Evolutionary conservation across 2,329 filamentous ascomycete species (phyloP).

Genomic region (Albophoma yamanashiensis): DNA sequence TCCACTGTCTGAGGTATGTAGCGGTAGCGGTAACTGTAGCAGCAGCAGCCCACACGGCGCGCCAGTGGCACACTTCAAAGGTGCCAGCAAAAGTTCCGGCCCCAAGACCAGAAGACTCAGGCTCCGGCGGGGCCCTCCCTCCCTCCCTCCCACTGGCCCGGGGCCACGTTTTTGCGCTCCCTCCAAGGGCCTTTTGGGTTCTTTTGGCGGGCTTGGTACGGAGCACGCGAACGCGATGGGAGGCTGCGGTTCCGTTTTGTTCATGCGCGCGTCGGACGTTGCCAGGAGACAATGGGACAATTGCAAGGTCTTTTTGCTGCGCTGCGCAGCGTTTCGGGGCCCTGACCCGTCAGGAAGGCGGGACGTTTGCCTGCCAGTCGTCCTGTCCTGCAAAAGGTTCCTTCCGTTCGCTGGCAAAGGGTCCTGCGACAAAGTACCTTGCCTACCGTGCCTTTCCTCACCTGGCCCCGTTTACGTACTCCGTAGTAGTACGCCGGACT

Average conservation of each 20-base stretch:
- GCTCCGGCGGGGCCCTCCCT: not conserved
- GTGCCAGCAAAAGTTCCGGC: not conserved
- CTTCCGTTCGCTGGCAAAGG: not conserved
- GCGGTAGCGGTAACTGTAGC: too few species aligned
- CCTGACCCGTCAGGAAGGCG: not conserved
- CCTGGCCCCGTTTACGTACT: too few species aligned
- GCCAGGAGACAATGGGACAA: not conserved
- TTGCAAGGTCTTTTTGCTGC: not conserved
- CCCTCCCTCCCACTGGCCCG: not conserved
- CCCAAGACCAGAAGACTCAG: not conserved
- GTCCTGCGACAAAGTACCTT: not conserved
- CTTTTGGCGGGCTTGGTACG: not conserved
- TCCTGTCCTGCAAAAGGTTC: not conserved
- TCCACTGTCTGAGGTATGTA: too few species aligned
- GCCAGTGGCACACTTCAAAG: not conserved
- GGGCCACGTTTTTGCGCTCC: not conserved
- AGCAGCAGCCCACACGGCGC: too few species aligned
- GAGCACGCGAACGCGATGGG: not conserved
- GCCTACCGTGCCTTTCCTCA: not conserved
- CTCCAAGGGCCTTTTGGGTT: not conserved
- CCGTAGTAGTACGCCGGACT: not conserved
- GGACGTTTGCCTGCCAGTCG: not conserved
- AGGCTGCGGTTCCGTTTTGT: not conserved
- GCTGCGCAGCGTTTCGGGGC: not conserved
- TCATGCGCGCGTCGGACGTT: not conserved